Evolutionary conservation across 2,329 filamentous ascomycete species (phyloP), one percentile per base, ranked within the genome.

Genomic region (Hypoxylon sp.): DNA sequence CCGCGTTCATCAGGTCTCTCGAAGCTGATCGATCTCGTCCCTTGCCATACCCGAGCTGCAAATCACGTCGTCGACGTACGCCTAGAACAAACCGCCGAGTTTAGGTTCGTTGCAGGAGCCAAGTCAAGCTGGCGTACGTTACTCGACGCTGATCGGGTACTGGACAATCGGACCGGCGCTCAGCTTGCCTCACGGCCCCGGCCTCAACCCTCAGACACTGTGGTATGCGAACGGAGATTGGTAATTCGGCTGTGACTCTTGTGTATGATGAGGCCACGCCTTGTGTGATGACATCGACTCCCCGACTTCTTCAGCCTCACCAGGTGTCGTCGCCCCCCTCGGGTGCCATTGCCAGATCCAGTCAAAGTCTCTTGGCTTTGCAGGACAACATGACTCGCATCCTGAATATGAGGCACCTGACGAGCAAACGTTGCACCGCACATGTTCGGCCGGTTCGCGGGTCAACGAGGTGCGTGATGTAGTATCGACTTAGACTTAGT

Each of bases 131-230:
- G 17, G 40, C 17, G 20, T 11, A 17, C 37, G 38, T 21, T 27
- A 11, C 15, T 23, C 21, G 18, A 23, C 17, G 18, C 18, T 3
- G n/a, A n/a, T 26, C 15, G 31, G 33, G 26, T 58, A 46, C 40
- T 52, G 41, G 45, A 29, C 49, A 65, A 61, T 65, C 62, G 62
- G 62, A 63, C 62, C 62, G 62, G 51, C 29, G 48, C 31, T 63
- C 43, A 58, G 60, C 55, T n/a, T 49, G 46, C 52, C 18, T 23
- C 9, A 54, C 52, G 63, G 47, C 52, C 63, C 55, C 35, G 20
- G 43, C 45, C 21, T 33, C 27, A n/a, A n/a, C n/a, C n/a, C 37
- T 62, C 48, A 40, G 24, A 42, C 41, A 43, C 21, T 37, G 53
- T 51, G 37, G 26, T 43, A 51, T 35, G 38, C 10, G 29, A 55